Base-by-base conservation (phyloP, 345 rosid genomes). In the Heritiera fomes region DNA sequence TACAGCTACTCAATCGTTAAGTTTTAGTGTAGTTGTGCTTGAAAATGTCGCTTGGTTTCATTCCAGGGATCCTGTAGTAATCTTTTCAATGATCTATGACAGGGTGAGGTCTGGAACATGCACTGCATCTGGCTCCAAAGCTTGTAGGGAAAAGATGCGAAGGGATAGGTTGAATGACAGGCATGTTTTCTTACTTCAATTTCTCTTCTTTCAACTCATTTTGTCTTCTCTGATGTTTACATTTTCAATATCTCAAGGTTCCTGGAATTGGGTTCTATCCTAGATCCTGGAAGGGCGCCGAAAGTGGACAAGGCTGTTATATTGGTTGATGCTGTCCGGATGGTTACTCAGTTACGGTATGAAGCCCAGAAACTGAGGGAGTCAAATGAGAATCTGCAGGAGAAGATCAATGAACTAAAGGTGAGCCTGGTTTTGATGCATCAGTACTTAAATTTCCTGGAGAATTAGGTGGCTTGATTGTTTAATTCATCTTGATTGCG, bases 91-190 rank as follows among this genome's bases (percentile, higher is more conserved):
- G 65, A 18, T 77, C 11, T 71, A 38, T 41, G 1, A 5, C 77
- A 79, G 82, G 80, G n/a, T 50, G 63, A 53, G 80, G 75, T 68
- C 82, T 64, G 70, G 75, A 75, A 32, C 86, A 18, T 86, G 84
- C 50, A 28, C 82, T 66, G 84, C 72, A 28, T 80, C 87, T 73
- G 86, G 86, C 80, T 87, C 92, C 59, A 89, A 89, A 77, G 92
- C 92, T 62, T 86, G 92, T 77, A 77, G 86, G 83, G 92, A 89
- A 83, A 89, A 87, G 79, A 64, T 86, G 82, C 85, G 90, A 13
- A 80, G 92, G 83, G 90, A 89, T 76, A 87, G 75, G 78, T 85
- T 89, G 11, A 87, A 89, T 62, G 90, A 89, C 84, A 89, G 84
- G 92, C 81, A 78, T 77, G 82, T 23, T 23, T 23, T 23, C 28